Evolutionary conservation across 1,139 yeast genomes (phyloP).

Genomic region (Geotrichum candidum): DNA sequence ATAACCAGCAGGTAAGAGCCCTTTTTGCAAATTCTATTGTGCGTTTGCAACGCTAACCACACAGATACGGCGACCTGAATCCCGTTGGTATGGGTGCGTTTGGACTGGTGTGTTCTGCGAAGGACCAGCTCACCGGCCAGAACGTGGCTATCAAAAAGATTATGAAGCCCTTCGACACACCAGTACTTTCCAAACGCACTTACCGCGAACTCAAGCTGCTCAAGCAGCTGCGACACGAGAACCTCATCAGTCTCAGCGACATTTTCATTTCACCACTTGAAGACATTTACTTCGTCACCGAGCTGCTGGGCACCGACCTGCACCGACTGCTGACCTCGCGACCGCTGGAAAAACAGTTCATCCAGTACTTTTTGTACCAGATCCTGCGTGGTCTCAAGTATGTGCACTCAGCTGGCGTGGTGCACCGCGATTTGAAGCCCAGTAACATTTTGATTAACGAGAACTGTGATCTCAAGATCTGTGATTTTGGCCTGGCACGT

Average conservation of each 20-base stretch:
- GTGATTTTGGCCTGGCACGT: constrained; percentile 95
- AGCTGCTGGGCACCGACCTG: constrained; percentile 91
- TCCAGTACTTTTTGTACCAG: constrained; percentile 92
- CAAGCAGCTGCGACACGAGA: constrained; percentile 91
- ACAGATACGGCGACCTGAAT: constrained; percentile 80
- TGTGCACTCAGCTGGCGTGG: constrained; percentile 95
- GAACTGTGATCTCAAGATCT: constrained; percentile 91
- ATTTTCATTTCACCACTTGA: constrained; percentile 91
- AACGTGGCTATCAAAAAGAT: constrained; percentile 96
- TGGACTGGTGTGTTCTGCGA: constrained; percentile 94
- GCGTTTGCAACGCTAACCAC: neutral
- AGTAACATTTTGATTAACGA: constrained; percentile 88
- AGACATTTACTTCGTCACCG: constrained; percentile 95
- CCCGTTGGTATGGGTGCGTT: constrained; percentile 99
- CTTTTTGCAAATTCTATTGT: neutral
- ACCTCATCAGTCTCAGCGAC: constrained; percentile 86
- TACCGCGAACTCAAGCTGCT: constrained; percentile 89
- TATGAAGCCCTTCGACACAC: constrained; percentile 94
- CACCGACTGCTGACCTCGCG: constrained; percentile 86
- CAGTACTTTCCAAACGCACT: constrained; percentile 92
- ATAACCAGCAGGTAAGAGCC: constrained; percentile 52
- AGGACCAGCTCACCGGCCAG: constrained; percentile 83
- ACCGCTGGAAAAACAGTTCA: constrained; percentile 92
- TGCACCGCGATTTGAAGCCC: constrained; percentile 92
- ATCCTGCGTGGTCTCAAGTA: constrained; percentile 87